Conservation (phyloP, 768 basidiomycete species). For the Leucocoprinus birnbaumii region DNA sequence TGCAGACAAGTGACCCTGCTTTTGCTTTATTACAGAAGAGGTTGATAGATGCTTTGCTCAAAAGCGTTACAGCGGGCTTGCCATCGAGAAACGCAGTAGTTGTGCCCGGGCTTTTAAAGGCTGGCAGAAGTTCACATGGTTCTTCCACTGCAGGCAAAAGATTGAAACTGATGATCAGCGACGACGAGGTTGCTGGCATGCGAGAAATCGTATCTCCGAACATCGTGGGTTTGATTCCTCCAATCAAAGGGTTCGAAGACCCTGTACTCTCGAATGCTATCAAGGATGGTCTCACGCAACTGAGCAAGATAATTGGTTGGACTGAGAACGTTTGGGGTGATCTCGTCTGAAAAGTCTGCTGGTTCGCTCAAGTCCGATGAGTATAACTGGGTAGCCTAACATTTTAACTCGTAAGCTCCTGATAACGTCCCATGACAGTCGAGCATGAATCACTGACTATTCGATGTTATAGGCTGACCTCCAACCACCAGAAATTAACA, state of each 20-base stretch:
- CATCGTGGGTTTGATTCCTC: constrained; percentile 9
- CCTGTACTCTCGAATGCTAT: constrained; percentile 45
- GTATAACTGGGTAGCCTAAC: not conserved
- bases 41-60: constrained; percentile 38
- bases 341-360: constrained; percentile 20
- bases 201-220: not conserved
- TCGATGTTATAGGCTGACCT: too few relatives aligned
- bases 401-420: too few relatives aligned
- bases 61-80: not conserved
- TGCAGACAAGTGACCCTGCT: constrained; percentile 62
- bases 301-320: constrained; percentile 49
- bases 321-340: constrained; percentile 53
- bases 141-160: constrained; percentile 16
- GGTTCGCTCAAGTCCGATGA: not conserved
- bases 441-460: too few relatives aligned
- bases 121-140: constrained; percentile 25
- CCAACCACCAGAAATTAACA: too few relatives aligned
- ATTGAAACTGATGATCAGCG: constrained; percentile 16
- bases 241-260: constrained; percentile 69
- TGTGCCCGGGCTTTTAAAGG: constrained; percentile 32
- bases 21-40: constrained; percentile 62
- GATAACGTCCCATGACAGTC: too few relatives aligned
- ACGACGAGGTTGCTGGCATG: not conserved
- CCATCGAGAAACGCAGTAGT: not conserved
- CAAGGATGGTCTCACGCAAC: constrained; percentile 35